These are phyloP conservation scores for Suhomyces sp. DNA, from an alignment of 805 yeast species.

Conservation along the genomic window DNA sequence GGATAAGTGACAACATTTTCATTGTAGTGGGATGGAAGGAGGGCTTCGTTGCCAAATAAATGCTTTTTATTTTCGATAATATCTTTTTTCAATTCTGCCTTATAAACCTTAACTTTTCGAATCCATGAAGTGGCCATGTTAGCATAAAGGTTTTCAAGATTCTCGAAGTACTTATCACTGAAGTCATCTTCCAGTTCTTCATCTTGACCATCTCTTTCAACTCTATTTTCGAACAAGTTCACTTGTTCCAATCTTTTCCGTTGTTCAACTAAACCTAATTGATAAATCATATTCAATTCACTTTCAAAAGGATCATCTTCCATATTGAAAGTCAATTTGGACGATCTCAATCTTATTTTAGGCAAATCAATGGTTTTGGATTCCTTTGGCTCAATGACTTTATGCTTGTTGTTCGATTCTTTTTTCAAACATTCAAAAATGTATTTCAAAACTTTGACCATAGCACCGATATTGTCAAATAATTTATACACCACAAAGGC, in stretches of 20 bases:
- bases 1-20: constrained; percentile 30
- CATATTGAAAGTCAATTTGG: constrained; percentile 31
- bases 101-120: constrained; percentile 52
- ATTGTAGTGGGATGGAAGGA: constrained; percentile 16
- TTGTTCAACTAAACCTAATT: constrained; percentile 41
- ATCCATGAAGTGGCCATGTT: constrained; percentile 71
- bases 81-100: constrained; percentile 33
- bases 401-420: constrained; percentile 12
- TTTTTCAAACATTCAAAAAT: constrained; percentile 26
- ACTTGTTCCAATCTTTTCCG: constrained; percentile 34
- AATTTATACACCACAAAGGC: constrained; percentile 35
- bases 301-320: constrained; percentile 47
- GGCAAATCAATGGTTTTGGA: constrained; percentile 30
- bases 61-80: constrained; percentile 35
- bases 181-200: neutral
- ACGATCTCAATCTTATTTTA: constrained; percentile 24
- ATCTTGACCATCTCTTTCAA: neutral
- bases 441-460: constrained; percentile 35
- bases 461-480: constrained; percentile 38
- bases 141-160: constrained; percentile 36
- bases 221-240: constrained; percentile 20
- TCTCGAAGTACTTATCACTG: constrained; percentile 5
- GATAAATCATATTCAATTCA: constrained; percentile 41
- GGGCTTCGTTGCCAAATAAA: constrained; percentile 36
- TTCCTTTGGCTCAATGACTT: constrained; percentile 30